Evolutionary conservation across 805 yeast species (phyloP), one percentile per base, ranked within the genome.

Genomic region (Suhomyces kilbournensis): DNA sequence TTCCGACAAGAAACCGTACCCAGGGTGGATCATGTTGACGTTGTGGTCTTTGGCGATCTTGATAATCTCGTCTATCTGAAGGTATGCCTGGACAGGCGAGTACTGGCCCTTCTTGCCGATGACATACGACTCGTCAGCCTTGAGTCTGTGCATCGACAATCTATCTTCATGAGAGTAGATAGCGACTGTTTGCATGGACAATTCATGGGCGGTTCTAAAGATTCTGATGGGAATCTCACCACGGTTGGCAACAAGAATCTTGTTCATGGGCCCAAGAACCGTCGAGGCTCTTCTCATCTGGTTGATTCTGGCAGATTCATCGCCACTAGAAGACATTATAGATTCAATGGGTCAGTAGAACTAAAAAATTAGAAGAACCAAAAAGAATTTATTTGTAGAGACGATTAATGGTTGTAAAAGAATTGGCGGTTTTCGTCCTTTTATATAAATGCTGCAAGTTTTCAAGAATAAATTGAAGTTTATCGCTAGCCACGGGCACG

Each of bases 131-230:
- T 90, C 97, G 68, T 90, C 97, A 12, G 97, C 94, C 74, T 90
- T 94, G 67, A 93, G 78, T 65, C 97, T 80, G 75, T 94, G 98
- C 92, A 91, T 90, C 10, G 96, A 87, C 63, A 93, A 78, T 56
- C 96, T 79, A 71, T 93, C 99, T 74, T 94, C 97, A 69, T 93
- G 96, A 34, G 97, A 91, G 72, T 91, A 93, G 66, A 93, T 87
- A 45, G 98, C 99, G 42, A 94, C 97, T 0, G 99, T 92, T 66
- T 89, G 91, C 96, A 94, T 90, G 20, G 96, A 88, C 65, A 93
- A 79, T 73, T 93, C 99, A 74, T 94, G 99, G 55, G 99, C 99
- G 35, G 97, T 86, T 75, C 99, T 83, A 75, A 93, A 93, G 69
- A 93, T 92, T 74, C 94, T 75, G 65, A 86, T 85, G 44, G 93